These are phyloP conservation scores for Aspergillus pseudoterreus DNA, from an alignment of 2,329 filamentous ascomycete genomes.

Conservation along the genomic window DNA sequence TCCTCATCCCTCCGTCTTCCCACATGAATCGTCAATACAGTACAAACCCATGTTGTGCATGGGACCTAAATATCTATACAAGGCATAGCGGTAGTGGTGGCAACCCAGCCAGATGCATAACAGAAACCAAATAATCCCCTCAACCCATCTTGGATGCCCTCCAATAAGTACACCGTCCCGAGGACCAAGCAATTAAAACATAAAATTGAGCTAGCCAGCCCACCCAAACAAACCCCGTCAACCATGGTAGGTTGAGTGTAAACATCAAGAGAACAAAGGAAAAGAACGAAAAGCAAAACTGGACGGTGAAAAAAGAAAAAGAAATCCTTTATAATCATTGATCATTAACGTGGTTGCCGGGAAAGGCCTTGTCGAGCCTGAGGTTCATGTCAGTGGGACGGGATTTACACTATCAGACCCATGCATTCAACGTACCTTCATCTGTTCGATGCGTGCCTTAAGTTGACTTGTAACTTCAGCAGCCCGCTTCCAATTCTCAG, in stretches of 20 bases:
- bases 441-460: conserved; percentile 96
- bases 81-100: background rate
- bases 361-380: conserved; percentile 45
- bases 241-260: conserved; percentile 3
- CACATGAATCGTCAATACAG: background rate
- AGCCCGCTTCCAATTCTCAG: conserved; percentile 94
- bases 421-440: conserved; percentile 62
- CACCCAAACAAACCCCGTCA: conserved; percentile 7
- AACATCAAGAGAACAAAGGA: conserved; percentile 5
- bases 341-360: conserved; percentile 37
- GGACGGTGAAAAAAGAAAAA: background rate
- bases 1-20: background rate
- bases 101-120: background rate
- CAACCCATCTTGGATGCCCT: background rate
- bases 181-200: conserved; percentile 3
- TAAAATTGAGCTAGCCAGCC: conserved; percentile 8
- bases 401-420: background rate
- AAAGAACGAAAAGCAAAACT: conserved; percentile 5
- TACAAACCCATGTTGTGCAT: background rate
- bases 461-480: conserved; percentile 97
- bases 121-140: background rate
- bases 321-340: conserved; percentile 18
- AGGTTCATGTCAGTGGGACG: conserved; percentile 9
- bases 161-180: background rate
- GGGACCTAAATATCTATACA: background rate